These are phyloP conservation scores for Nyctanthes arbortristis DNA, from an alignment of 257 asterid genomes.

Conservation along the genomic window DNA sequence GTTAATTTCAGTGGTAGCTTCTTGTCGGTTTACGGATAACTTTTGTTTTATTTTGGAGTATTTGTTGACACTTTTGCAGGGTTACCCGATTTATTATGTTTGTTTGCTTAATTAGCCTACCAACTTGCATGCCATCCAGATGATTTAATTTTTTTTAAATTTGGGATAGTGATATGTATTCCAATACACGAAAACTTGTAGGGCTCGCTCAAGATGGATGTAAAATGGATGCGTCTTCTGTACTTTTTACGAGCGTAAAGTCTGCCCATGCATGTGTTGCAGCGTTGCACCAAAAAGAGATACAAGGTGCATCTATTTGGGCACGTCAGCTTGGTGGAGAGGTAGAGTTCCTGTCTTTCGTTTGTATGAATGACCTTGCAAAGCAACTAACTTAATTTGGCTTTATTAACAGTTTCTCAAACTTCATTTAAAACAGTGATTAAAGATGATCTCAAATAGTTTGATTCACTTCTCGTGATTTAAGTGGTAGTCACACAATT, in stretches of 20 bases:
- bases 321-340: slow-evolving; percentile 99
- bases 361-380: neutral
- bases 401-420: too few relatives aligned
- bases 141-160: slow-evolving; percentile 1
- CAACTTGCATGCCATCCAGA: slow-evolving; percentile 4
- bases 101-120: slow-evolving; percentile 8
- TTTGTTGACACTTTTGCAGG: neutral
- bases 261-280: slow-evolving; percentile 93
- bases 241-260: slow-evolving; percentile 78
- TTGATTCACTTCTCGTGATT: too few relatives aligned
- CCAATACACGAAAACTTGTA: slow-evolving; percentile 30
- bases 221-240: slow-evolving; percentile 69
- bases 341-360: slow-evolving; percentile 43
- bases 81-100: neutral
- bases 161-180: slow-evolving; percentile 20
- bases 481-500: neutral
- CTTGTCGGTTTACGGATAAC: neutral
- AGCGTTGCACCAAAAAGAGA: slow-evolving; percentile 75
- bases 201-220: slow-evolving; percentile 94
- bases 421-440: too few relatives aligned
- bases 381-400: neutral
- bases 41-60: slow-evolving; percentile 8
- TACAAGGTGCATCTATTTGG: slow-evolving; percentile 78
- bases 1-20: neutral
- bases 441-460: neutral